A percentile compares a stretch with the other conserved stretches of the same genome.
phyloP scores from a whole-genome alignment of 192 early-diverging fungal genomes.

The Glomus cerebriforme region DNA sequence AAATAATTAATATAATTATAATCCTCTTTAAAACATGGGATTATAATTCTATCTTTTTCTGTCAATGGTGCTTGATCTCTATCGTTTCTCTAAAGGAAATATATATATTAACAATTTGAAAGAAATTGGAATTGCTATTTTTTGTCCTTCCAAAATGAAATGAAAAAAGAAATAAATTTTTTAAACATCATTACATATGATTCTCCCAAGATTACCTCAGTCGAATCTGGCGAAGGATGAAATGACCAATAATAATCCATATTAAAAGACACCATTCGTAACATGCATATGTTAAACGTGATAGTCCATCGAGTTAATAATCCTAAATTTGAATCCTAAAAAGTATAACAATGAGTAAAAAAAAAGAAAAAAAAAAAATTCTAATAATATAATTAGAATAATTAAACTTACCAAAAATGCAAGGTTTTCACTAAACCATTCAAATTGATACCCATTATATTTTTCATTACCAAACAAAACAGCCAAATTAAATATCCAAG shows the following conservation, averaged over 20 bases:
- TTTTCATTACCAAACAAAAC: conserved; percentile 81
- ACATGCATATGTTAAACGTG: conserved; percentile 86
- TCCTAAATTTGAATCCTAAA: conserved; percentile 68
- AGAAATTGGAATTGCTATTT: neutral
- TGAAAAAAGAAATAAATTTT: neutral
- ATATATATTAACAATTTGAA: neutral
- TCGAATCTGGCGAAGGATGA: conserved; percentile 20
- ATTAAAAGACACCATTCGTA: conserved; percentile 89
- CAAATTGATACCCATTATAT: conserved; percentile 75
- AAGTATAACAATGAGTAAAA: neutral
- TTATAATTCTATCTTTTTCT: conserved; percentile 63
- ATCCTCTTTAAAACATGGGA: conserved; percentile 57
- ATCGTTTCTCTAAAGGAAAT: conserved; percentile 46
- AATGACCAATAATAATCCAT: conserved; percentile 91
- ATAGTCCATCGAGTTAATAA: conserved; percentile 82
- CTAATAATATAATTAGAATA: neutral
- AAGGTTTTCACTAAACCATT: conserved; percentile 47
- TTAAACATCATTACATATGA: neutral
- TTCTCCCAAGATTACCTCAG: conserved; percentile 34
- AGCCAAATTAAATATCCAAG: conserved; percentile 82
- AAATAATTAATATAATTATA: conserved; percentile 82
- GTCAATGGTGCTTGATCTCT: conserved; percentile 37
- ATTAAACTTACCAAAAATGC: conserved; percentile 61
- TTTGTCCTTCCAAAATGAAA: neutral
- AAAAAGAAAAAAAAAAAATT: conserved; percentile 1